Conservation (phyloP, 164 flowering plant genomes). For the Umbellularia californica region DNA sequence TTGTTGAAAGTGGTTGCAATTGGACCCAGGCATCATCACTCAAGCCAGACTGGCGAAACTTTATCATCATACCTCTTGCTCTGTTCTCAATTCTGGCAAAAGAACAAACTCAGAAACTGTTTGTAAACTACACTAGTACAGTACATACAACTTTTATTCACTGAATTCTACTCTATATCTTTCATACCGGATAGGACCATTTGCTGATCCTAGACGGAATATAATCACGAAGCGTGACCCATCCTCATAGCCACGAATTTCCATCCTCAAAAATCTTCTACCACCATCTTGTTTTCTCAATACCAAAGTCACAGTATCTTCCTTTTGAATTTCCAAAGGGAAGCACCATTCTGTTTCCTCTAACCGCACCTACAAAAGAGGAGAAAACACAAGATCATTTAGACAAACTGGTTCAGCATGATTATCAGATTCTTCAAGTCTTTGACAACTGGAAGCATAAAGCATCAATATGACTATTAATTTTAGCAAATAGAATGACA, state of each 20-base stretch:
- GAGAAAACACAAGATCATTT: neutral
- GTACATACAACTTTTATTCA: neutral
- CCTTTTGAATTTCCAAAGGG: conserved; percentile 73
- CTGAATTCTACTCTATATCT: neutral
- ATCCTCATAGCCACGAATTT: conserved; percentile 96
- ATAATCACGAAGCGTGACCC: conserved; percentile 91
- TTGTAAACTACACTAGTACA: too few species aligned
- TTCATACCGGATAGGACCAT: conserved; percentile 79
- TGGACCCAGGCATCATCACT: conserved; percentile 68
- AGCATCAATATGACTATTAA: neutral
- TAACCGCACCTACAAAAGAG: conserved; percentile 50
- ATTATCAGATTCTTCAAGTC: neutral
- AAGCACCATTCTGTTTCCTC: conserved; percentile 85
- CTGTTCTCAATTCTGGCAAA: conserved; percentile 83
- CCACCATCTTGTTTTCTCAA: conserved; percentile 50
- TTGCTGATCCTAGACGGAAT: conserved; percentile 73
- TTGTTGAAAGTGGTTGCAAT: conserved; percentile 65
- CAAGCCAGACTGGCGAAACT: conserved; percentile 79
- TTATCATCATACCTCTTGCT: conserved; percentile 43
- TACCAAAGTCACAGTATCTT: conserved; percentile 67
- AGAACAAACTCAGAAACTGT: neutral
- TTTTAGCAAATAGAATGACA: neutral
- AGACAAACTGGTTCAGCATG: neutral
- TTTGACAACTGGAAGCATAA: neutral
- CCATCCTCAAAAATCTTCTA: conserved; percentile 56